Percentiles rank a stretch among this genome's conserved stretches.
These are phyloP conservation scores for Zarea fungicola DNA, from an alignment of 2,329 filamentous ascomycete genomes.

Conservation along the genomic window DNA sequence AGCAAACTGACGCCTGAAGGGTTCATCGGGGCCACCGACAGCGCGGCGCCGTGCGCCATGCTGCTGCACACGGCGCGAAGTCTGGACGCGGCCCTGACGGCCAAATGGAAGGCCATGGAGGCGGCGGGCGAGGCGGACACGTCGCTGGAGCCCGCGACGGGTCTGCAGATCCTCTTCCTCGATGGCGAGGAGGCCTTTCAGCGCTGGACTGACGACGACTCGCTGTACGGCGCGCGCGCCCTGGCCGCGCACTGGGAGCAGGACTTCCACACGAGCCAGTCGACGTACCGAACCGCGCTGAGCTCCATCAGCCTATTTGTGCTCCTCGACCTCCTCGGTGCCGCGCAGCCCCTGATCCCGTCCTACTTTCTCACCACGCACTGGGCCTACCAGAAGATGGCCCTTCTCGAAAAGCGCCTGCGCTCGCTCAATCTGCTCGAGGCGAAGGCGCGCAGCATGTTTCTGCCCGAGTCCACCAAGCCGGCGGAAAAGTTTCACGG, in stretches of 20 bases:
- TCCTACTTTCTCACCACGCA: slow-evolving; percentile 89
- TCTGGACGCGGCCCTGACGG: slow-evolving; percentile 72
- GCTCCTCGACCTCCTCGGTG: slow-evolving; percentile 83
- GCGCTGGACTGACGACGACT: slow-evolving; percentile 74
- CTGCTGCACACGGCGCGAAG: slow-evolving; percentile 79
- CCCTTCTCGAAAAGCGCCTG: slow-evolving; percentile 67
- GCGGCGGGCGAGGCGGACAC: slow-evolving; percentile 47
- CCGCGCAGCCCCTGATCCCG: slow-evolving; percentile 62
- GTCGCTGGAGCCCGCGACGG: slow-evolving; percentile 67
- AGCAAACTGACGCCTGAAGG: slow-evolving; percentile 73
- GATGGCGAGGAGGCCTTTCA: slow-evolving; percentile 94
- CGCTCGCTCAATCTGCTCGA: slow-evolving; percentile 62
- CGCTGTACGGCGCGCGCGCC: slow-evolving; percentile 79
- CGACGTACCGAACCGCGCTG: slow-evolving; percentile 69
- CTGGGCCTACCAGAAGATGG: slow-evolving; percentile 83
- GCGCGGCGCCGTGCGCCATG: slow-evolving; percentile 90
- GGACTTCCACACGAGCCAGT: slow-evolving; percentile 61
- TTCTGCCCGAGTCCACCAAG: slow-evolving; percentile 62
- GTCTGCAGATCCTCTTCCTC: slow-evolving; percentile 82
- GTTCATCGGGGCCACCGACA: slow-evolving; percentile 92
- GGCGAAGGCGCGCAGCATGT: slow-evolving; percentile 45
- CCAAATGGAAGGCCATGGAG: slow-evolving; percentile 74
- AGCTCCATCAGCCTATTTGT: slow-evolving; percentile 82
- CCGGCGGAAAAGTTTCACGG: slow-evolving; percentile 39
- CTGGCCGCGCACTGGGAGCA: slow-evolving; percentile 79